Evolutionary conservation across 1,139 yeast genomes (phyloP).

Genomic region (Yamadazyma blattariae): DNA sequence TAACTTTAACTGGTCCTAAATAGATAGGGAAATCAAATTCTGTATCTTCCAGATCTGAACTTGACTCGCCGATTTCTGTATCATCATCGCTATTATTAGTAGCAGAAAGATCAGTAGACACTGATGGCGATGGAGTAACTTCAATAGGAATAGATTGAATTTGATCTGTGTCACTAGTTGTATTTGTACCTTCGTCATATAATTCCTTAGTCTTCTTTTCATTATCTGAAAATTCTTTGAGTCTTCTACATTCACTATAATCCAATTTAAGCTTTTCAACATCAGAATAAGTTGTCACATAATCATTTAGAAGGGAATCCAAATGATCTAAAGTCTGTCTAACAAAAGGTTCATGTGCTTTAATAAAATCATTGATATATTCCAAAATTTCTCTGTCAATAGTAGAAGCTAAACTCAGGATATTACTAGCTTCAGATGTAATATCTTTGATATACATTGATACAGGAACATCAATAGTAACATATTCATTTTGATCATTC

Average conservation of each 20-base stretch:
- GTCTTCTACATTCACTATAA: slow-evolving; percentile 29
- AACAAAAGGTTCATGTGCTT: slow-evolving; percentile 36
- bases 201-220: slow-evolving; percentile 7
- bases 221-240: slow-evolving; percentile 27
- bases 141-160: slow-evolving; percentile 6
- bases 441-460: slow-evolving; percentile 16
- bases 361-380: slow-evolving; percentile 34
- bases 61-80: slow-evolving; percentile 3
- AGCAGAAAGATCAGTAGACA: background rate
- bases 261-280: slow-evolving; percentile 30
- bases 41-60: slow-evolving; percentile 2
- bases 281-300: slow-evolving; percentile 21
- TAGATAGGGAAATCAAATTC: slow-evolving; percentile 31
- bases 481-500: background rate
- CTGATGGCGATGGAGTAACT: background rate
- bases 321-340: slow-evolving; percentile 24
- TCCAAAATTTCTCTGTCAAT: slow-evolving; percentile 39
- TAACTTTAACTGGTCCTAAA: slow-evolving; percentile 26
- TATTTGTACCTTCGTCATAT: slow-evolving; percentile 1
- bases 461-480: slow-evolving; percentile 14
- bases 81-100: slow-evolving; percentile 4
- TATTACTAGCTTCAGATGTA: slow-evolving; percentile 22
- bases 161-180: slow-evolving; percentile 2
- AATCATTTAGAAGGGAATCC: slow-evolving; percentile 25
- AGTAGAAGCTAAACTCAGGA: slow-evolving; percentile 28